Percentiles rank a stretch among this genome's conserved stretches.
Conservation (phyloP, 371 early-diverging fungal species). For the Catenaria anguillulae region DNA sequence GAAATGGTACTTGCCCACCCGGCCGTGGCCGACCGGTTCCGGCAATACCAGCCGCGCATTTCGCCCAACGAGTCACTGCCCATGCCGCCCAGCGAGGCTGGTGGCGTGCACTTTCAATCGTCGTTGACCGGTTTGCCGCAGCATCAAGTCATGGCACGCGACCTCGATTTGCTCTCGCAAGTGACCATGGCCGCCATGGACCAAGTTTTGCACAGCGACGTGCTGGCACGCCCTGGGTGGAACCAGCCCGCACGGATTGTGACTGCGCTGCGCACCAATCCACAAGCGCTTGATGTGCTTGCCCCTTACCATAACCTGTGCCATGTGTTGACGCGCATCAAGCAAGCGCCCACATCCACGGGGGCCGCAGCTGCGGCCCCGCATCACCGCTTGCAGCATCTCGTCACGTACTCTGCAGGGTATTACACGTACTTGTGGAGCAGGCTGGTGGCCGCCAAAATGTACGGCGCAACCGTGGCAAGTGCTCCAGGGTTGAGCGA, state of each 20-base stretch:
- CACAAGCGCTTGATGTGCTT: slow-evolving; percentile 6
- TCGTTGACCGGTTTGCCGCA: slow-evolving; percentile 21
- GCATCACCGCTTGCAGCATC: slow-evolving; percentile 51
- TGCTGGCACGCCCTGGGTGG: slow-evolving; percentile 4
- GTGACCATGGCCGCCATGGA: slow-evolving; percentile 76
- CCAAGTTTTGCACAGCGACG: slow-evolving; percentile 36
- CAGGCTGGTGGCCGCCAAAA: slow-evolving; percentile 55
- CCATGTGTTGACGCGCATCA: slow-evolving; percentile 46
- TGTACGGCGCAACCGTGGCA: slow-evolving; percentile 57
- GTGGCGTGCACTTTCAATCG: too few relatives aligned
- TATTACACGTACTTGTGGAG: slow-evolving; percentile 91
- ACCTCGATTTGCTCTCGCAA: slow-evolving; percentile 71
- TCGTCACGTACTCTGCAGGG: slow-evolving; percentile 78
- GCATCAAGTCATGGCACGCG: slow-evolving; percentile 39
- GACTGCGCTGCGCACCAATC: slow-evolving; percentile 13
- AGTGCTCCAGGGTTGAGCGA: slow-evolving; percentile 21
- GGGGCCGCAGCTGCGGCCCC: slow-evolving; percentile 29
- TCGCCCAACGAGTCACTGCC: slow-evolving; percentile 11
- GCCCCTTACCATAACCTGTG: slow-evolving; percentile 14
- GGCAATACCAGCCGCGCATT: slow-evolving; percentile 43
- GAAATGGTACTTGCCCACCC: slow-evolving; percentile 74
- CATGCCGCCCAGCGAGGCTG: not conserved
- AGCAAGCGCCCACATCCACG: too few relatives aligned
- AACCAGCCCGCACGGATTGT: slow-evolving; percentile 10
- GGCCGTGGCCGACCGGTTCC: slow-evolving; percentile 45